phyloP scores from a whole-genome alignment of 305 asterid species.

The Fraxinus greggii region DNA sequence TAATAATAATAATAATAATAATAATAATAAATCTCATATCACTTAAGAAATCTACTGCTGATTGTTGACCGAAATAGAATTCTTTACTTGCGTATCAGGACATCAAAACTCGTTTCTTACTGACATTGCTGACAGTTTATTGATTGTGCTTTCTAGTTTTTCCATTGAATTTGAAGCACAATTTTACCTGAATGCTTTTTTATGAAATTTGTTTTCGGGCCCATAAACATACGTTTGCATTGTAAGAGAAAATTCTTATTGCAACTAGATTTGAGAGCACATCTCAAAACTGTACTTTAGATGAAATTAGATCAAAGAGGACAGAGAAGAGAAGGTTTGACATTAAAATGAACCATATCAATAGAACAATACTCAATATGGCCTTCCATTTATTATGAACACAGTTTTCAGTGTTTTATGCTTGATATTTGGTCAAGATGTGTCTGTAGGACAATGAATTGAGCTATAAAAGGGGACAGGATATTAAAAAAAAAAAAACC shows the following conservation, averaged over 20 bases:
- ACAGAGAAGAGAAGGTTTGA: neutral
- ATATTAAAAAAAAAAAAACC: neutral
- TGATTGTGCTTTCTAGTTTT: neutral
- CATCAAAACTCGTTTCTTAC: neutral
- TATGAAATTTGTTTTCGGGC: neutral
- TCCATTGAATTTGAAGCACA: neutral
- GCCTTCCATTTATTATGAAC: neutral
- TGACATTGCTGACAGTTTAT: neutral
- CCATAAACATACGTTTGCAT: neutral
- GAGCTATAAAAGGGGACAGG: neutral
- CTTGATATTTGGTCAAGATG: constrained; percentile 11
- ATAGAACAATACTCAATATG: neutral
- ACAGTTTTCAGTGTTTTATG: neutral
- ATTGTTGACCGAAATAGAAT: constrained; percentile 1
- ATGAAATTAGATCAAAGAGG: neutral
- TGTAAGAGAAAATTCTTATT: neutral
- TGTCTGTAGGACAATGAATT: neutral
- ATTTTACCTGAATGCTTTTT: neutral
- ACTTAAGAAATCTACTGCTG: neutral
- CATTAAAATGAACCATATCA: neutral
- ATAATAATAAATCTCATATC: neutral
- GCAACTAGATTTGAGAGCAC: neutral
- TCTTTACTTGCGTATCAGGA: neutral
- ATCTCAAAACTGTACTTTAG: neutral
- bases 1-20: neutral